phyloP scores from a whole-genome alignment of 805 yeast genomes.

The Candida argentea region DNA sequence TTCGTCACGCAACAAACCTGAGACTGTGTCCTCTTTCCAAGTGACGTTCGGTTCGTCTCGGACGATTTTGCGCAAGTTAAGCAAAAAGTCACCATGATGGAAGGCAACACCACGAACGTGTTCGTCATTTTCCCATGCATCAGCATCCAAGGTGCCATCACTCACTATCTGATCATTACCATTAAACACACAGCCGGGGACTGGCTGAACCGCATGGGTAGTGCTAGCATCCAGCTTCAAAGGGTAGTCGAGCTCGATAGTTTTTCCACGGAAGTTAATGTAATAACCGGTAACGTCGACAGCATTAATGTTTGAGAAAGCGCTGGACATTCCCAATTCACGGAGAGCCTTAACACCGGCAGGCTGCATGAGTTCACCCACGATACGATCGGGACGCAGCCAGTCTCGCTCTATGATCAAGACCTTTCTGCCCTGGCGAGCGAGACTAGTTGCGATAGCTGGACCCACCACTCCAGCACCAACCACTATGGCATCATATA shows the following conservation, averaged over 20 bases:
- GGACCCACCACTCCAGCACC: conserved; percentile 99
- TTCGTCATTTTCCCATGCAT: conserved; percentile 50
- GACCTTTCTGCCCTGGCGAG: conserved; percentile 82
- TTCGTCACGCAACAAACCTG: conserved; percentile 46
- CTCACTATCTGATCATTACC: conserved; percentile 45
- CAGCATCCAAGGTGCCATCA: conserved; percentile 37
- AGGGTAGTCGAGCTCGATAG: conserved; percentile 62
- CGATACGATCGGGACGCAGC: conserved; percentile 89
- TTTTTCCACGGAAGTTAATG: conserved; percentile 52
- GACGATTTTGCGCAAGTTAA: conserved; percentile 66
- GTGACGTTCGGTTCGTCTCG: conserved; percentile 64
- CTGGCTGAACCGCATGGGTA: conserved; percentile 35
- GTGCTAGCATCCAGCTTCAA: conserved; percentile 37
- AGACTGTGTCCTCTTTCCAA: conserved; percentile 76
- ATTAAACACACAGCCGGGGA: conserved; percentile 44
- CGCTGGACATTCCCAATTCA: conserved; percentile 73
- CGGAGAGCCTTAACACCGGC: conserved; percentile 82
- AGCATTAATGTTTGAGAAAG: conserved; percentile 70
- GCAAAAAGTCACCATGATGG: conserved; percentile 84
- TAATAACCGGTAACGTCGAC: conserved; percentile 72
- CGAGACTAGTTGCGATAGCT: conserved; percentile 79
- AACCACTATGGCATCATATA: conserved; percentile 74
- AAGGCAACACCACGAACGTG: conserved; percentile 71
- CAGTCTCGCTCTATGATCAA: conserved; percentile 79
- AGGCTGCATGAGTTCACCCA: conserved; percentile 96